A percentile compares a stretch with the other conserved stretches of the same genome.
Conservation (phyloP, 768 basidiomycete genomes). For the Arthromyces matolae region DNA sequence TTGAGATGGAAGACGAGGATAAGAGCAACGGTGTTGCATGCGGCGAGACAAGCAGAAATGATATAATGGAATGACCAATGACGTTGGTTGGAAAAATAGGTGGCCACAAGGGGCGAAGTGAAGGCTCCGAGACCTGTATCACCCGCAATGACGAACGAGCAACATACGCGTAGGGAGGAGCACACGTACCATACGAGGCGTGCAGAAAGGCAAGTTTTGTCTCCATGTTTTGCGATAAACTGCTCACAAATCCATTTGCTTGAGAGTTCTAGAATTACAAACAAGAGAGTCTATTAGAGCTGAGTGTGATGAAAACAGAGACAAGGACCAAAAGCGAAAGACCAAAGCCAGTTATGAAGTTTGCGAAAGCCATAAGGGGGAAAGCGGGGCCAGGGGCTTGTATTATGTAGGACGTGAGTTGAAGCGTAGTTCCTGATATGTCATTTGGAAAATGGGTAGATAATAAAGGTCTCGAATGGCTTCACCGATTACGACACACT, state of each 20-base stretch:
- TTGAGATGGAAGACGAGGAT: constrained; percentile 25
- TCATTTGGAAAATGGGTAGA: not conserved
- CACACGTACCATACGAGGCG: constrained; percentile 40
- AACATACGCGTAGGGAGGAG: not conserved
- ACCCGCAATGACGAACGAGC: no score
- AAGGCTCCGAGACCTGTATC: constrained; percentile 50
- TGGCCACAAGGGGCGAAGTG: constrained; percentile 58
- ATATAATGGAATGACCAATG: constrained; percentile 69
- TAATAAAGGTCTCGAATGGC: not conserved
- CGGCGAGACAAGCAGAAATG: constrained; percentile 48
- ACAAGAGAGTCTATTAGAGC: not conserved
- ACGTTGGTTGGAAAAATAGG: constrained; percentile 50
- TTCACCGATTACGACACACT: constrained; percentile 22
- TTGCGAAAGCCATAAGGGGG: constrained; percentile 43
- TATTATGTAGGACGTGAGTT: constrained; percentile 42
- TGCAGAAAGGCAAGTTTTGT: constrained; percentile 52
- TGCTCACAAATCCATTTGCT: constrained; percentile 51
- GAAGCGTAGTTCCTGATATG: constrained; percentile 36
- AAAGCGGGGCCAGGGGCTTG: constrained; percentile 49
- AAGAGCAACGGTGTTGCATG: constrained; percentile 30
- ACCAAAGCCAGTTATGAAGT: constrained; percentile 47
- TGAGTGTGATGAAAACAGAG: no score
- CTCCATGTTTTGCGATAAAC: constrained; percentile 37
- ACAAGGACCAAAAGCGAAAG: constrained; percentile 35
- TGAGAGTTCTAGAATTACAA: constrained; percentile 49